A percentile compares a stretch with the other conserved stretches of the same genome.
Conservation (phyloP, 2,329 filamentous ascomycete genomes). For the Colletotrichum sp. region DNA sequence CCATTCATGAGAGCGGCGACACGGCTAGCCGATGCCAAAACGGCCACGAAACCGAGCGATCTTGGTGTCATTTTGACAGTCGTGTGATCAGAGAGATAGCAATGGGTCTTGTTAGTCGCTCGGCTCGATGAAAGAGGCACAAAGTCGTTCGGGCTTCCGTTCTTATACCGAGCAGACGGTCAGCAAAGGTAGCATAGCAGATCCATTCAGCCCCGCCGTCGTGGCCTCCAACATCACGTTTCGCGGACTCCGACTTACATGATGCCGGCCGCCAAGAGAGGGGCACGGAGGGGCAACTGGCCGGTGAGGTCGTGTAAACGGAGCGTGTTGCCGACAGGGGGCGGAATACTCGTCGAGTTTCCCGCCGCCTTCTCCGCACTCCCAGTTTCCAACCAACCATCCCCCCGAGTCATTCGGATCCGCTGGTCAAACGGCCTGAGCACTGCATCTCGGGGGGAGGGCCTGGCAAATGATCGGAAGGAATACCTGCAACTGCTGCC, state of each 20-base stretch:
- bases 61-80: not conserved
- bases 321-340: not conserved
- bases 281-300: conserved; percentile 8
- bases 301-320: not conserved
- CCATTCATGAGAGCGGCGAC: conserved; percentile 22
- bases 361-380: conserved; percentile 12
- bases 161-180: conserved; percentile 1
- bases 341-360: conserved; percentile 12
- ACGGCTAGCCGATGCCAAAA: conserved; percentile 1
- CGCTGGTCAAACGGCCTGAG: not conserved
- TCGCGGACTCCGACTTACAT: not conserved
- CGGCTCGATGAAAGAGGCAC: not conserved
- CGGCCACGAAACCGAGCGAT: conserved; percentile 4
- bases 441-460: not conserved
- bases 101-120: not conserved
- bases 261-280: conserved; percentile 10
- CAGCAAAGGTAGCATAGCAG: not conserved
- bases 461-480: not conserved
- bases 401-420: conserved; percentile 6
- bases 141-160: not conserved
- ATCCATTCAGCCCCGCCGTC: not conserved
- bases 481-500: not conserved
- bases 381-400: not conserved
- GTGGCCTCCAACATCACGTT: not conserved
- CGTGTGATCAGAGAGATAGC: not conserved